These are phyloP conservation scores for Nicotiana tomentosiformis DNA, from an alignment of 257 asterid species.

Conservation along the genomic window DNA sequence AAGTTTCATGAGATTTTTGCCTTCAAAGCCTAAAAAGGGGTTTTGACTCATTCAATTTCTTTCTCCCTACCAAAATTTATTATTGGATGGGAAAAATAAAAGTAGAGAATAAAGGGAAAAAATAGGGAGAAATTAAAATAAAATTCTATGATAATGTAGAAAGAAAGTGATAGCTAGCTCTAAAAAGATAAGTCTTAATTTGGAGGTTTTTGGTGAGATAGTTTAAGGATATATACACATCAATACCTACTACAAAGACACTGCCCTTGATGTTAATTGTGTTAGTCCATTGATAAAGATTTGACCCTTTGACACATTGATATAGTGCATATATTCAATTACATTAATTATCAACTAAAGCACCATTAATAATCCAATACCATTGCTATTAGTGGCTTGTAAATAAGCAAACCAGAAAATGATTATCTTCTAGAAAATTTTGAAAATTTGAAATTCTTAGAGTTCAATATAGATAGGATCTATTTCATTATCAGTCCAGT, in stretches of 20 bases:
- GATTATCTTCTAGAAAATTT: neutral
- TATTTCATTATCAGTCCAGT: too few species aligned
- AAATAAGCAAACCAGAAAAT: neutral
- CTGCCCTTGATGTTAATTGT: neutral
- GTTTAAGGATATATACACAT: neutral
- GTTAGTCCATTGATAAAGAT: neutral
- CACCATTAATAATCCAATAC: neutral
- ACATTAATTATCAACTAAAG: neutral
- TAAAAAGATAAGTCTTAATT: neutral
- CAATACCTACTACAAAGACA: slow-evolving; percentile 5
- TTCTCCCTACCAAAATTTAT: neutral
- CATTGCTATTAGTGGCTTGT: neutral
- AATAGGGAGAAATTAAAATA: neutral
- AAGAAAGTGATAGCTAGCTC: slow-evolving; percentile 1
- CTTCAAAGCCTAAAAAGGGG: neutral
- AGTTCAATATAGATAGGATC: neutral
- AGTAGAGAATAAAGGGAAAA: neutral
- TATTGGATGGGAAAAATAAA: neutral
- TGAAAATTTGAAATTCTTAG: neutral
- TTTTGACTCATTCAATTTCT: too few species aligned
- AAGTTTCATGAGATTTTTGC: neutral
- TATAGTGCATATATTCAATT: neutral
- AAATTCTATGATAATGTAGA: neutral
- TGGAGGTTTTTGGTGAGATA: neutral
- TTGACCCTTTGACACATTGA: neutral